Conservation (phyloP, 169 alveolate genomes). For the Plasmodium gonderi region DNA sequence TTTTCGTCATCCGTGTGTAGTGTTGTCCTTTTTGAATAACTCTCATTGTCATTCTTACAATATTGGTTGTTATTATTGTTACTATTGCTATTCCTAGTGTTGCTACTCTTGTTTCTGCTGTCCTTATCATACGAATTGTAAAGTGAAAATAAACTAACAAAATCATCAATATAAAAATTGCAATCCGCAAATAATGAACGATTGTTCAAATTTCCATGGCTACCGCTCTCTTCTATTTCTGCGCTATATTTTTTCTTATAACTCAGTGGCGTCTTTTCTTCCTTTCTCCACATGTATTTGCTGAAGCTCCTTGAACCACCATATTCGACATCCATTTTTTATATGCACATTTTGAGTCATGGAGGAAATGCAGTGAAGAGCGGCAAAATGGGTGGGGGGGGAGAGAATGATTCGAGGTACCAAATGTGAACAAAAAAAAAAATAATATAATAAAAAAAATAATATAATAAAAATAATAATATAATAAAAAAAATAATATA, state of each 20-base stretch:
- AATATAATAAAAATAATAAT: no score
- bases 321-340: constrained; percentile 61
- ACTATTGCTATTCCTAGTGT: neutral
- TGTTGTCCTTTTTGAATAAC: neutral
- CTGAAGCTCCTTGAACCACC: constrained; percentile 28
- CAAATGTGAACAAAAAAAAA: no score
- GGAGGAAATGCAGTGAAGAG: neutral
- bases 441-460: no score
- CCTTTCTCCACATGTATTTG: constrained; percentile 27
- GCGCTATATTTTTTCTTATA: constrained; percentile 51
- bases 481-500: no score
- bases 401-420: no score
- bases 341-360: neutral
- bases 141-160: constrained; percentile 39
- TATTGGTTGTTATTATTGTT: no score
- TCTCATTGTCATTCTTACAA: neutral
- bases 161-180: constrained; percentile 71
- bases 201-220: neutral
- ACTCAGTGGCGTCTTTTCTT: constrained; percentile 24
- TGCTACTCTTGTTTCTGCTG: neutral
- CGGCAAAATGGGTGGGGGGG: neutral
- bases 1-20: neutral
- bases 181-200: constrained; percentile 29
- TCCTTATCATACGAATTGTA: constrained; percentile 4
- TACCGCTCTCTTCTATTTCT: constrained; percentile 31